Conservation (phyloP, 73 alveolate genomes). For the Paramecium primaurelia region DNA sequence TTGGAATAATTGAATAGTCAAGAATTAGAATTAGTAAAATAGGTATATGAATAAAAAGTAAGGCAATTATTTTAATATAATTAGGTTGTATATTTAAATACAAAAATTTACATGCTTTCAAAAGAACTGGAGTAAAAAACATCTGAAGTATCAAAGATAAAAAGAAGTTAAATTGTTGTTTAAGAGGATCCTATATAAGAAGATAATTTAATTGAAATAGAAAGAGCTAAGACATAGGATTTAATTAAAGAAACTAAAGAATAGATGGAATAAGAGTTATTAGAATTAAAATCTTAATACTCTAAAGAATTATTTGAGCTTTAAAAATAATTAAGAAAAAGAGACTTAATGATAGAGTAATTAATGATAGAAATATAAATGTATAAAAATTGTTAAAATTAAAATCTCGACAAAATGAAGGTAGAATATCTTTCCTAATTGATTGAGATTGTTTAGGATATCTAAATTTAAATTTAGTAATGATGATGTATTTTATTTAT, state of each 20-base stretch:
- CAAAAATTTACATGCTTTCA: background rate
- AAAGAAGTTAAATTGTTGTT: background rate
- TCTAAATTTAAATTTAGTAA: background rate
- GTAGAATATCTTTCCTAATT: background rate
- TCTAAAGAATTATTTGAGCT: background rate
- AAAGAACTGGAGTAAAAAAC: conserved; percentile 20
- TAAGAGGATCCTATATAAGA: background rate
- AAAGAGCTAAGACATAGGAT: background rate
- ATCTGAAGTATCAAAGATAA: background rate
- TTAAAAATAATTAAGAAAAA: background rate
- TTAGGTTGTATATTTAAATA: background rate
- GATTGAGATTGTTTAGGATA: background rate
- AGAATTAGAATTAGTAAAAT: background rate
- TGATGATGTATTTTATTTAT: background rate
- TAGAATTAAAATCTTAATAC: background rate
- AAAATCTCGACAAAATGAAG: background rate
- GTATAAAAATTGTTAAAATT: background rate
- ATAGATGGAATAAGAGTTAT: background rate
- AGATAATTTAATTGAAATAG: background rate
- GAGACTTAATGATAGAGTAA: conserved; percentile 8
- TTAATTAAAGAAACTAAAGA: background rate
- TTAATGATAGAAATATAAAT: background rate
- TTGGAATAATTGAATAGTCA: background rate
- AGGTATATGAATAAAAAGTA: background rate
- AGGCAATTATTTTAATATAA: background rate